These are phyloP conservation scores for Phytophthora sp. DNA, from an alignment of 352 stramenopile species.

Conservation along the genomic window DNA sequence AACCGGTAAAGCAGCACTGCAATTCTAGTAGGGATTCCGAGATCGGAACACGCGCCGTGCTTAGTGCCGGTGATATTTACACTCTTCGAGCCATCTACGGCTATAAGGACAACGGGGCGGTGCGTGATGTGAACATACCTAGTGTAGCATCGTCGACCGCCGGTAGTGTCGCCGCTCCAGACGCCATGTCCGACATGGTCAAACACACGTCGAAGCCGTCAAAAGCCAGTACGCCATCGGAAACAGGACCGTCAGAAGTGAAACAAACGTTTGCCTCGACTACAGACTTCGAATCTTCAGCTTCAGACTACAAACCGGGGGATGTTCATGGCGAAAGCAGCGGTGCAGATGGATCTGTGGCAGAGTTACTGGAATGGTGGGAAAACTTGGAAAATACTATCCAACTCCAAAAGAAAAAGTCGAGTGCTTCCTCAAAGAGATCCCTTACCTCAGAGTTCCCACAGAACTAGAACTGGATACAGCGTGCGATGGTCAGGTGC, in stretches of 20 bases:
- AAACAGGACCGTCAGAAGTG: conserved; percentile 12
- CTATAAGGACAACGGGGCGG: conserved; percentile 37
- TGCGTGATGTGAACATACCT: conserved; percentile 41
- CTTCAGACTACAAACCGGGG: conserved; percentile 35
- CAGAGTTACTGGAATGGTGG: conserved; percentile 35
- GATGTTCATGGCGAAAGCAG: conserved; percentile 35
- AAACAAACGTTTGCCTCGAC: conserved; percentile 1
- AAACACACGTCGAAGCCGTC: conserved; percentile 23
- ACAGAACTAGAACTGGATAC: conserved; percentile 4
- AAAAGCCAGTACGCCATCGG: conserved; percentile 3
- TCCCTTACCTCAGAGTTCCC: too few species aligned
- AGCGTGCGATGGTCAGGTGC: background rate
- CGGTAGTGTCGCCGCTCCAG: conserved; percentile 11
- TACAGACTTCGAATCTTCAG: background rate
- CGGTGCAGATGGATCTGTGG: conserved; percentile 11
- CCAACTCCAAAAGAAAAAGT: conserved; percentile 26
- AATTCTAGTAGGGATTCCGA: conserved; percentile 67
- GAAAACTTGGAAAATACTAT: conserved; percentile 34
- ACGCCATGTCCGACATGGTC: conserved; percentile 31
- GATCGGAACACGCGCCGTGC: conserved; percentile 58
- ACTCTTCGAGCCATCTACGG: conserved; percentile 74
- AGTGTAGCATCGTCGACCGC: conserved; percentile 26
- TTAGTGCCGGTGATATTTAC: conserved; percentile 68
- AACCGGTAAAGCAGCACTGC: conserved; percentile 71
- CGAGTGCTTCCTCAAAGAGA: background rate